A percentile compares a stretch with the other conserved stretches of the same genome.
These are phyloP conservation scores for Poa pratensis DNA, from an alignment of 176 grass and related monocot genomes.

Conservation along the genomic window DNA sequence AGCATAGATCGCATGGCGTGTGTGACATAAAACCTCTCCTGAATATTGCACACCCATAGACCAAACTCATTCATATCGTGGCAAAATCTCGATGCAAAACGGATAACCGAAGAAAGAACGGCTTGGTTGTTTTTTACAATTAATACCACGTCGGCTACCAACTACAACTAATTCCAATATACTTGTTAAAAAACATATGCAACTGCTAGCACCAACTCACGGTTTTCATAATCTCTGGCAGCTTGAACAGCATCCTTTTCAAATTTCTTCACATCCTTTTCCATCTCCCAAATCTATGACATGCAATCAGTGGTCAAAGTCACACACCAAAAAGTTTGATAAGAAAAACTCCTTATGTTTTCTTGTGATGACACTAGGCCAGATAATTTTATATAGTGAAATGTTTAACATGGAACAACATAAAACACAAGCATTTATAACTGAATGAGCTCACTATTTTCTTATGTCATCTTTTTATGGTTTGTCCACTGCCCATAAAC, in stretches of 20 bases:
- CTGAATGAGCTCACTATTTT: constrained; percentile 31
- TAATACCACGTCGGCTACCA: neutral
- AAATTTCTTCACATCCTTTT: constrained; percentile 68
- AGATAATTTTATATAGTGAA: constrained; percentile 3
- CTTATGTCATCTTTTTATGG: constrained; percentile 11
- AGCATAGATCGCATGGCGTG: no score
- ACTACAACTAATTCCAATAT: neutral
- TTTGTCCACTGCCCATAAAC: neutral
- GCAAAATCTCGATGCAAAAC: constrained; percentile 5
- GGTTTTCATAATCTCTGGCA: constrained; percentile 58
- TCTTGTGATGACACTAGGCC: constrained; percentile 7
- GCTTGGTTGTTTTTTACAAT: neutral
- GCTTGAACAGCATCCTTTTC: constrained; percentile 69
- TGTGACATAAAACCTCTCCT: no score
- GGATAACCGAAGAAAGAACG: neutral
- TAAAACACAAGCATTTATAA: constrained; percentile 25
- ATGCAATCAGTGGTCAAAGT: constrained; percentile 38
- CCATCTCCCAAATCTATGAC: constrained; percentile 84
- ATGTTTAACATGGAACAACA: constrained; percentile 9
- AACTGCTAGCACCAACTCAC: constrained; percentile 53
- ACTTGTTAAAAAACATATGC: neutral
- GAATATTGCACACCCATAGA: no score
- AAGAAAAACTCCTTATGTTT: neutral
- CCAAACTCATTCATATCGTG: neutral
- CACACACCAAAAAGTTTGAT: neutral